A percentile compares a stretch with the other conserved stretches of the same genome.
Evolutionary conservation across 352 stramenopile genomes (phyloP).

Genomic region (Aphanomyces invadans): DNA sequence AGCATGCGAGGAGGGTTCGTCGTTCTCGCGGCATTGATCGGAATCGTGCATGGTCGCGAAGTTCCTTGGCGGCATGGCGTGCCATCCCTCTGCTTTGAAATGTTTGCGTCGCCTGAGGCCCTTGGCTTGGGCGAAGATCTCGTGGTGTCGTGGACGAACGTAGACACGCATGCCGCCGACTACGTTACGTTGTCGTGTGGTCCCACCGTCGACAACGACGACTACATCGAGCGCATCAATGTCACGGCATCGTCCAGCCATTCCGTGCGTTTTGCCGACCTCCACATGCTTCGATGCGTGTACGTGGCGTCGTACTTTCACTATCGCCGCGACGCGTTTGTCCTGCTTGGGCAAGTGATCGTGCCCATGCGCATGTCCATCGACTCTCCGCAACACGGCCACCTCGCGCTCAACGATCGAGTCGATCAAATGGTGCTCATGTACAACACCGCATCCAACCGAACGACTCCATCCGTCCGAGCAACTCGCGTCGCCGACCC

Average conservation of each 20-base stretch:
- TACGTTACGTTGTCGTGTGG: conserved; percentile 65
- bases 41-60: not conserved
- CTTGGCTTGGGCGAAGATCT: conserved; percentile 45
- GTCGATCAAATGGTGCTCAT: conserved; percentile 51
- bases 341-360: conserved; percentile 32
- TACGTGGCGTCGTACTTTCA: conserved; percentile 58
- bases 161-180: conserved; percentile 30
- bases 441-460: conserved; percentile 58
- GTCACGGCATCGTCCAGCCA: conserved; percentile 28
- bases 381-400: conserved; percentile 57
- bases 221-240: conserved; percentile 39
- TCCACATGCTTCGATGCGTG: conserved; percentile 70
- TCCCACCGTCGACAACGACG: conserved; percentile 35
- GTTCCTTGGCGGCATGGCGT: conserved; percentile 5
- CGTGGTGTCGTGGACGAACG: conserved; percentile 43
- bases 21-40: not conserved
- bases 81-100: conserved; percentile 24
- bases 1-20: not conserved
- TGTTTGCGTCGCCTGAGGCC: conserved; percentile 35
- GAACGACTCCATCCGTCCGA: conserved; percentile 28
- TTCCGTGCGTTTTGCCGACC: conserved; percentile 48
- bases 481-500: too few species aligned
- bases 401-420: conserved; percentile 50
- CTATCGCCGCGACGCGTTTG: conserved; percentile 29
- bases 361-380: conserved; percentile 45